These are phyloP conservation scores for Quercus suber DNA, from an alignment of 306 rosid species.

Conservation along the genomic window DNA sequence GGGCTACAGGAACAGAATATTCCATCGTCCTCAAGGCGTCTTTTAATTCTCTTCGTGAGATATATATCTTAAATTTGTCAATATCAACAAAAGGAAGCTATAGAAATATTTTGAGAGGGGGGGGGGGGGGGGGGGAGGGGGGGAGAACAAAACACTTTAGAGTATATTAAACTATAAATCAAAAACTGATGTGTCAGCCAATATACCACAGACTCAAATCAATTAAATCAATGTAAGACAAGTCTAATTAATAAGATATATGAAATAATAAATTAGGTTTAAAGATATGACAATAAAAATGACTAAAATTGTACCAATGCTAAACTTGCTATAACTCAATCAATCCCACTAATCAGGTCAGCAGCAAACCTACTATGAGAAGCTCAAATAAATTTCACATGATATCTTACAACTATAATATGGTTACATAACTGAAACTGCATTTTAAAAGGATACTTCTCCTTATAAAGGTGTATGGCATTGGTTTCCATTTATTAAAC, in stretches of 20 bases:
- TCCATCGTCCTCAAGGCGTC: slow-evolving; percentile 82
- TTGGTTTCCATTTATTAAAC: slow-evolving; percentile 53
- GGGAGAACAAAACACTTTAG: background rate
- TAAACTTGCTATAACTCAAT: background rate
- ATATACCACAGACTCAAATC: too few relatives aligned
- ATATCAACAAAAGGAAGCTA: slow-evolving; percentile 34
- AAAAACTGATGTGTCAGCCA: slow-evolving; percentile 12
- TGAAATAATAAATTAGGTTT: background rate
- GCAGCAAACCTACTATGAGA: background rate
- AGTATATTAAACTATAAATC: slow-evolving; percentile 9
- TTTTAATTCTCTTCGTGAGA: slow-evolving; percentile 72
- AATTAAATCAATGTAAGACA: too few relatives aligned
- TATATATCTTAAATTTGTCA: slow-evolving; percentile 72
- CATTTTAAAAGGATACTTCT: slow-evolving; percentile 82
- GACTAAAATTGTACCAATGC: background rate
- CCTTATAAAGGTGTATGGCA: slow-evolving; percentile 63
- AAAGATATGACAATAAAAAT: background rate
- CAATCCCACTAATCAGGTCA: background rate
- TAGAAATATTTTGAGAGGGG: slow-evolving; percentile 10
- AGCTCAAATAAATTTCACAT: background rate
- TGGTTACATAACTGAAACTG: background rate
- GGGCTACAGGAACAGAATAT: slow-evolving; percentile 80
- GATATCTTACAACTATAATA: background rate
- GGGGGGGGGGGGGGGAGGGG: slow-evolving; percentile 11
- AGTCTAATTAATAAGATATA: background rate